phyloP scores from a whole-genome alignment of 108 stramenopile species.

The Cyclotella atomus region DNA sequence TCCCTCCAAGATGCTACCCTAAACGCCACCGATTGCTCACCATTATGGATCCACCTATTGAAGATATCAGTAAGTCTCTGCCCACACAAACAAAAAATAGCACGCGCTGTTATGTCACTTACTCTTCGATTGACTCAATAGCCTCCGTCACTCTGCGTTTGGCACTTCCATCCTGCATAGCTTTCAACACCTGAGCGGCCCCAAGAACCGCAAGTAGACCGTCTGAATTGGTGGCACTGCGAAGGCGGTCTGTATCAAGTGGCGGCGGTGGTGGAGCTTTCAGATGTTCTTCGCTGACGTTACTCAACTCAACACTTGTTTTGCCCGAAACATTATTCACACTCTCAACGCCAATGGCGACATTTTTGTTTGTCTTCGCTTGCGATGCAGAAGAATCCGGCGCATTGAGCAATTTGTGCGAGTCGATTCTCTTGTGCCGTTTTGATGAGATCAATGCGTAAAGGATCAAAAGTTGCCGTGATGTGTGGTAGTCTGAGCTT shows the following conservation, averaged over 20 bases:
- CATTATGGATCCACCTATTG: constrained; percentile 73
- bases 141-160: constrained; percentile 70
- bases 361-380: no score
- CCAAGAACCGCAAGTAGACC: constrained; percentile 86
- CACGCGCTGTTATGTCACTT: constrained; percentile 27
- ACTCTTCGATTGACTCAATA: constrained; percentile 83
- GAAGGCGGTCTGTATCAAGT: constrained; percentile 85
- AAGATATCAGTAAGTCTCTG: constrained; percentile 22
- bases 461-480: constrained; percentile 83
- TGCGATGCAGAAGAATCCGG: no score
- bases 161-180: constrained; percentile 87
- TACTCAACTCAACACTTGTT: constrained; percentile 25
- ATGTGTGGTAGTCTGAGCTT: constrained; percentile 84
- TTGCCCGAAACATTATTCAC: not conserved
- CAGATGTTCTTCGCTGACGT: constrained; percentile 17
- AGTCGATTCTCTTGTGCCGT: constrained; percentile 27
- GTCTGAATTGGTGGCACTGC: constrained; percentile 89
- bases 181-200: constrained; percentile 81
- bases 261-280: constrained; percentile 87
- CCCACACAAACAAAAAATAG: no score
- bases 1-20: constrained; percentile 88
- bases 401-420: constrained; percentile 24
- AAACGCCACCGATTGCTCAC: constrained; percentile 89
- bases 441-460: constrained; percentile 85
- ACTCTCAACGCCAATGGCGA: no score